Evolutionary conservation across 2,329 filamentous ascomycete genomes (phyloP).

Genomic region (Penicillium capsulatum): DNA sequence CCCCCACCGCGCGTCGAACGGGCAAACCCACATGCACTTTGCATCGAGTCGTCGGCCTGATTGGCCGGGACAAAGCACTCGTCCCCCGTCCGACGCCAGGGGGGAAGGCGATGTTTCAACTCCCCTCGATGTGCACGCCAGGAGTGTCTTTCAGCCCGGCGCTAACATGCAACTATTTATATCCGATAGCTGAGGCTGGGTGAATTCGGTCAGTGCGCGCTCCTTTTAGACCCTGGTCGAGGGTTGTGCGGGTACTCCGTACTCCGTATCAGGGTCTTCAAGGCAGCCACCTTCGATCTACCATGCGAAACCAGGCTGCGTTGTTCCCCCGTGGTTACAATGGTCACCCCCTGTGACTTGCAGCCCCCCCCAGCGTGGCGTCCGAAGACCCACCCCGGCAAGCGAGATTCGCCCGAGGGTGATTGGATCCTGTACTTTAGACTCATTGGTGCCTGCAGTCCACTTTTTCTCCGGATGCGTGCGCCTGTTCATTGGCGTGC

Average conservation of each 20-base stretch:
- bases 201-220: background rate
- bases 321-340: background rate
- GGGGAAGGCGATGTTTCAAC: conserved; percentile 18
- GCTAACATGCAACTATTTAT: conserved; percentile 23
- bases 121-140: conserved; percentile 6
- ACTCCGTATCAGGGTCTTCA: background rate
- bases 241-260: background rate
- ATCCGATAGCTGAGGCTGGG: conserved; percentile 15
- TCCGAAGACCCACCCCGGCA: conserved; percentile 19
- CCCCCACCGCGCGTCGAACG: conserved; percentile 12
- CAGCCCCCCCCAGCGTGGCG: conserved; percentile 22
- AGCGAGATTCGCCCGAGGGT: conserved; percentile 18
- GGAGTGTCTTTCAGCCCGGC: conserved; percentile 7
- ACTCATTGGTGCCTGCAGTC: conserved; percentile 21
- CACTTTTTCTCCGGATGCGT: conserved; percentile 25
- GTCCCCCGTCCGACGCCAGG: conserved; percentile 15
- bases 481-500: conserved; percentile 17
- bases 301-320: too few relatives aligned
- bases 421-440: conserved; percentile 1
- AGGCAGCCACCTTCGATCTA: too few relatives aligned
- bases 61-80: conserved; percentile 12
- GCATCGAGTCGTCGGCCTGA: conserved; percentile 11
- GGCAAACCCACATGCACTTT: conserved; percentile 15
- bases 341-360: conserved; percentile 17
- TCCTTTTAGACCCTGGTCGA: background rate